Percentiles rank a stretch among this genome's conserved stretches.
phyloP scores from a whole-genome alignment of 805 yeast genomes.

The Wickerhamomyces hampshirensis region DNA sequence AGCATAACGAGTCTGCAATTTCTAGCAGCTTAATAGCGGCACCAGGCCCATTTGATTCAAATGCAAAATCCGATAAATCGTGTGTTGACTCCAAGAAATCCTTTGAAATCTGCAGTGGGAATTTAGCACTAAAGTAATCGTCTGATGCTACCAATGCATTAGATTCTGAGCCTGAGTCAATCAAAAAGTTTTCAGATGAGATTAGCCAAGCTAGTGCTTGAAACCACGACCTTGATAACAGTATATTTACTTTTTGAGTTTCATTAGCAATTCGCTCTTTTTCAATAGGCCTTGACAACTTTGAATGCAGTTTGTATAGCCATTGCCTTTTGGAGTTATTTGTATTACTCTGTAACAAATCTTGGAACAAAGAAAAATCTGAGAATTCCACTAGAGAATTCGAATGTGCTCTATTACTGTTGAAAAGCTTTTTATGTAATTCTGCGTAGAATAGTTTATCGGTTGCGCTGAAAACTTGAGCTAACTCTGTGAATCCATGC shows the following conservation, averaged over 20 bases:
- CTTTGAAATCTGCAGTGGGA: constrained; percentile 20
- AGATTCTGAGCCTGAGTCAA: constrained; percentile 10
- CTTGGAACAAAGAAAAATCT: constrained; percentile 11
- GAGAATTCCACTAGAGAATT: constrained; percentile 8
- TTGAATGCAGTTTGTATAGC: constrained; percentile 18
- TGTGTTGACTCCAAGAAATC: constrained; percentile 15
- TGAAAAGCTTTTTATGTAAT: constrained; percentile 15
- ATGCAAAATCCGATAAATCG: constrained; percentile 21
- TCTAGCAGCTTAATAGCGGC: constrained; percentile 19
- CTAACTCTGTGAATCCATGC: constrained; percentile 21
- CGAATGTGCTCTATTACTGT: constrained; percentile 5
- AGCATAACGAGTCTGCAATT: constrained; percentile 21
- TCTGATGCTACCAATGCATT: constrained; percentile 10
- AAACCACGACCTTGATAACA: constrained; percentile 22
- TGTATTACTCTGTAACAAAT: constrained; percentile 15
- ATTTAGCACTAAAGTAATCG: constrained; percentile 17
- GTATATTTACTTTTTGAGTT: constrained; percentile 21
- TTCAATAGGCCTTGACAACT: constrained; percentile 13
- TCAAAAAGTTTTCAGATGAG: constrained; percentile 17
- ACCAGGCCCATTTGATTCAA: constrained; percentile 24
- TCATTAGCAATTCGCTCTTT: constrained; percentile 10
- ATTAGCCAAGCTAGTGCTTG: constrained; percentile 23
- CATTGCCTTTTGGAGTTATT: constrained; percentile 18
- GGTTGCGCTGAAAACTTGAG: constrained; percentile 20
- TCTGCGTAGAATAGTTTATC: constrained; percentile 21